Percentiles rank a stretch among this genome's conserved stretches.
Conservation (phyloP, 805 yeast species). For the Saturnispora kantuleensis region DNA sequence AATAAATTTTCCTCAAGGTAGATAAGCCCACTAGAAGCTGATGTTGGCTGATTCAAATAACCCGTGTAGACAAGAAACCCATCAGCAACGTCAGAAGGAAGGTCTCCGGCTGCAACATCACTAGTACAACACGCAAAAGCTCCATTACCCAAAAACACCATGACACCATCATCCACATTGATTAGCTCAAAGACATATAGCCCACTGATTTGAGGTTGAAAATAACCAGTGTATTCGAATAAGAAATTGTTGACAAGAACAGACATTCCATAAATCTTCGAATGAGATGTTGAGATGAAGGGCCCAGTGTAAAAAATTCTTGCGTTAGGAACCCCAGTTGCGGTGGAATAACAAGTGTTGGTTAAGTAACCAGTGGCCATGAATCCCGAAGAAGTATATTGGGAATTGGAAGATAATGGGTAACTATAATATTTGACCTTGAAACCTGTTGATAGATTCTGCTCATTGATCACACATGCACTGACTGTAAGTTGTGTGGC, state of each 20-base stretch:
- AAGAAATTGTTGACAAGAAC: background rate
- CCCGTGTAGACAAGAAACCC: background rate
- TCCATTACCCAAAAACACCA: constrained; percentile 23
- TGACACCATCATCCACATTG: constrained; percentile 23
- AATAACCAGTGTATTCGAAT: constrained; percentile 10
- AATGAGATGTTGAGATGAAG: no score
- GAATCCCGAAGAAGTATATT: background rate
- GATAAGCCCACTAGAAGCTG: background rate
- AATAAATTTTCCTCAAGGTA: constrained; percentile 5
- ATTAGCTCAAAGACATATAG: constrained; percentile 16
- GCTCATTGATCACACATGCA: background rate
- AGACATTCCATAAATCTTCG: no score
- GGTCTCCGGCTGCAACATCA: background rate
- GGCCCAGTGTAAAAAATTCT: background rate
- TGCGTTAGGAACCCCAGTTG: background rate
- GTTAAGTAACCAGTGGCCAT: constrained; percentile 1
- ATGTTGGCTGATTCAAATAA: background rate
- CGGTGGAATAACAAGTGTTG: background rate
- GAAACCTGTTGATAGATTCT: background rate
- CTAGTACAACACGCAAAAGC: constrained; percentile 27
- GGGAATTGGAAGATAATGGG: background rate
- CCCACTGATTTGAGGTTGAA: constrained; percentile 21
- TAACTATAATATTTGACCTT: background rate
- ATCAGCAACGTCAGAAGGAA: background rate
- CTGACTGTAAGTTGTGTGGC: background rate